Evolutionary conservation across 192 early-diverging fungal genomes (phyloP), one percentile per base, ranked within the genome.

Genomic region (Lunasporangiospora selenospora): DNA sequence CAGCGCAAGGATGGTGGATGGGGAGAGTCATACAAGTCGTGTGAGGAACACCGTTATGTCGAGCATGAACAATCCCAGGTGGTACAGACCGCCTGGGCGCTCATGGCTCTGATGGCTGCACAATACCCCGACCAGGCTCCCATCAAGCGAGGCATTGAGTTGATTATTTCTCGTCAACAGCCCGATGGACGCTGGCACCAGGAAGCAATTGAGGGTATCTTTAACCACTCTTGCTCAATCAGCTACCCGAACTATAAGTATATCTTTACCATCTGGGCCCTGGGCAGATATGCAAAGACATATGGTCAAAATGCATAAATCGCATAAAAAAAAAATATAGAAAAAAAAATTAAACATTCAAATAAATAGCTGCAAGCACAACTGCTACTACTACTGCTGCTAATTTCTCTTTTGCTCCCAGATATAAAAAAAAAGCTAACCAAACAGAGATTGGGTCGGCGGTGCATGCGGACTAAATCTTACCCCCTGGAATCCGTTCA

Each of bases 141-240:
- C 3, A 84, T 98, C 59, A 76, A 81, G 31, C 78, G 82, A 19
- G 94, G 85, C 38, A 81, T 93, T 46, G 55, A 85, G 43, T 76
- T 96, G 40, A 80, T 99, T 54, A 92, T 95, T 91, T 75, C 75
- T 8, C 75, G 93, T 27, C 98, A 99, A 81, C 91, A 89, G 53
- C 76, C 85, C 11, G 95, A 92, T 58, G 98, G 98, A 37, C 90
- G 94, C 75, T 99, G 96, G 96, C 83, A 88, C 13, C 98, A 99
- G 75, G 98, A 99, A 67, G 89, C 84, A 24, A 95, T 98, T 58
- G 98, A 99, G 77, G 98, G 98, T 39, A 94, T 99, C 31, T 99
- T 99, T 76, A 99, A 97, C 84, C 89, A 94, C 67, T 90, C 87
- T 43, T 93, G 89, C 62, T 86, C 76, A 29, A 89, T 94, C 56